Evolutionary conservation across 2,329 filamentous ascomycete genomes (phyloP).

Genomic region (Fusarium marasasianum): DNA sequence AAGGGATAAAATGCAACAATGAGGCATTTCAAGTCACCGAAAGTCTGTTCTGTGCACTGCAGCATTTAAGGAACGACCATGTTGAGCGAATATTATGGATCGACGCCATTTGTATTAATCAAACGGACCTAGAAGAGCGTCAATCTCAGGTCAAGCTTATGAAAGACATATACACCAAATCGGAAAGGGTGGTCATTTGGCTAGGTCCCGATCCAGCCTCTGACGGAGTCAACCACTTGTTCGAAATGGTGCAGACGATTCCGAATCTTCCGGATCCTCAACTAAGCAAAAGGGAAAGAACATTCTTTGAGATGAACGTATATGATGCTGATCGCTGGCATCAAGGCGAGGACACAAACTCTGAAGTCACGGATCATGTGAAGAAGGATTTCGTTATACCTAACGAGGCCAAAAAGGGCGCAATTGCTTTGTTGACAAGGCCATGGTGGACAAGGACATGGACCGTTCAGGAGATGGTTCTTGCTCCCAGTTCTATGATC

Average conservation of each 20-base stretch:
- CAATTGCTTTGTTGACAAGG: not conserved
- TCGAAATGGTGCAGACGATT: not conserved
- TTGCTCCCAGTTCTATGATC: not conserved
- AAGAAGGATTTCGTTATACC: not conserved
- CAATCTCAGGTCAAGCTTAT: not conserved
- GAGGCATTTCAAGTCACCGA: not conserved
- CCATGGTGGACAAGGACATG: not conserved
- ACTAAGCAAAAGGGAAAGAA: not conserved
- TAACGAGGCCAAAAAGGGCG: not conserved
- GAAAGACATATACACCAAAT: not conserved
- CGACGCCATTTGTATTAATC: not conserved
- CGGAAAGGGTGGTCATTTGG: not conserved
- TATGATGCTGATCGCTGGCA: not conserved
- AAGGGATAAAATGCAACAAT: not conserved
- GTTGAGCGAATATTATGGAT: not conserved
- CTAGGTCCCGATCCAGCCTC: not conserved
- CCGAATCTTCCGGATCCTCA: not conserved
- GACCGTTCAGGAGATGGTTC: not conserved
- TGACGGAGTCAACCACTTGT: not conserved
- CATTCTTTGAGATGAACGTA: not conserved
- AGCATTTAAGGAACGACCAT: not conserved
- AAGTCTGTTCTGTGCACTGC: not conserved
- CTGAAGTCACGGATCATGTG: rapidly evolving
- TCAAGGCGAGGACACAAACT: not conserved
- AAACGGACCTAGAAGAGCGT: not conserved